Evolutionary conservation across 768 basidiomycete species (phyloP).

Genomic region (Kwoniella europaea): DNA sequence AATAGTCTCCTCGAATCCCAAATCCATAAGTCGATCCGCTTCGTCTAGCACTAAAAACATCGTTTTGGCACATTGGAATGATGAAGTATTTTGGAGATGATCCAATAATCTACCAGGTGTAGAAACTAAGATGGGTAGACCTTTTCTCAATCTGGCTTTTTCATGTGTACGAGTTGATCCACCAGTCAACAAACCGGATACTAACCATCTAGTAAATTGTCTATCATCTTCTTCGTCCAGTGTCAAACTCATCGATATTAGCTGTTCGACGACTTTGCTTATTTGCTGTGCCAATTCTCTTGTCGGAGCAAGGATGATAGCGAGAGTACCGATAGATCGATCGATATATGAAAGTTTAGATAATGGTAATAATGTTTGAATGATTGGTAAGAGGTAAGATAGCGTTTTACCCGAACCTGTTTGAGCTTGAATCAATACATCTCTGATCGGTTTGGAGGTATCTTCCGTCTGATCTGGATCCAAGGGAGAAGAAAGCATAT

Average conservation of each 20-base stretch:
- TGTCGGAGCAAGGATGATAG: constrained; percentile 91
- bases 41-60: constrained; percentile 97
- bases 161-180: constrained; percentile 94
- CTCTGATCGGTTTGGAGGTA: constrained; percentile 61
- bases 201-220: constrained; percentile 76
- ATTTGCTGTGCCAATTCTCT: constrained; percentile 96
- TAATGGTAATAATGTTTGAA: constrained; percentile 90
- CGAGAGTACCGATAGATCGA: constrained; percentile 90
- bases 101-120: constrained; percentile 95
- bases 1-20: constrained; percentile 96
- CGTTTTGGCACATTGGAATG: constrained; percentile 90
- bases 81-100: constrained; percentile 92
- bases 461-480: constrained; percentile 52
- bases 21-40: constrained; percentile 95
- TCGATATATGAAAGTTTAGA: constrained; percentile 91
- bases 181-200: constrained; percentile 88
- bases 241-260: constrained; percentile 72
- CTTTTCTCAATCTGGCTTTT: constrained; percentile 92
- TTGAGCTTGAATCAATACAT: constrained; percentile 93
- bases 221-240: constrained; percentile 58
- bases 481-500: constrained; percentile 63
- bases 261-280: constrained; percentile 83
- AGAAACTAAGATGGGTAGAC: constrained; percentile 90
- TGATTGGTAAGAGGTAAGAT: constrained; percentile 88
- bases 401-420: constrained; percentile 97